Percentiles rank a stretch among this genome's conserved stretches.
Evolutionary conservation across 371 early-diverging fungal genomes (phyloP).

Genomic region (Mucor circinelloides): DNA sequence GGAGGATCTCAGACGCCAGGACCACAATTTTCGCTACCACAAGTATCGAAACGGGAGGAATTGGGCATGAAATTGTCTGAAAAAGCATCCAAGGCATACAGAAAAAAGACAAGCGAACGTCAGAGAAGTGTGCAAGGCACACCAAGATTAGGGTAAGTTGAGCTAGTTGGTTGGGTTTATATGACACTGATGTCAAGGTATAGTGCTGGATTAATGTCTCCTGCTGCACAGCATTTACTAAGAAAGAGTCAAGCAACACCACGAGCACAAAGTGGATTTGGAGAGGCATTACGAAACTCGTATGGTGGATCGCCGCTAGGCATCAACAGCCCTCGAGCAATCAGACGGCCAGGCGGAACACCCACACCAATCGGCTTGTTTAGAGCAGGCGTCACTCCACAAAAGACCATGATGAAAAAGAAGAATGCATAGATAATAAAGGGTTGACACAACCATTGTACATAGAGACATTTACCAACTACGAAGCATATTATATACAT

Average conservation of each 20-base stretch:
- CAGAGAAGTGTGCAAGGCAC: slow-evolving; percentile 26
- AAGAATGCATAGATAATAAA: neutral
- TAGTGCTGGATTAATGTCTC: slow-evolving; percentile 45
- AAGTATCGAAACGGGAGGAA: slow-evolving; percentile 66
- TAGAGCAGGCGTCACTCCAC: slow-evolving; percentile 43
- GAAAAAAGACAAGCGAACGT: slow-evolving; percentile 36
- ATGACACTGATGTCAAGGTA: neutral
- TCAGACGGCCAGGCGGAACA: slow-evolving; percentile 28
- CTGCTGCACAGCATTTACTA: slow-evolving; percentile 49
- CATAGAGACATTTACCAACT: neutral
- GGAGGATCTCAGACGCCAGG: slow-evolving; percentile 52
- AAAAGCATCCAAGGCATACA: slow-evolving; percentile 62
- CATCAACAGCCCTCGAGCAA: neutral
- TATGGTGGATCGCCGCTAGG: slow-evolving; percentile 22
- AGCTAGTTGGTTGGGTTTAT: neutral
- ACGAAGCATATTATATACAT: neutral
- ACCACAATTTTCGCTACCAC: slow-evolving; percentile 64
- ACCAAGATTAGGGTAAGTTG: slow-evolving; percentile 37
- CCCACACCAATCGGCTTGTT: slow-evolving; percentile 45
- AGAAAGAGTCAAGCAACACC: slow-evolving; percentile 31
- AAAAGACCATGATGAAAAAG: neutral
- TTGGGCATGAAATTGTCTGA: slow-evolving; percentile 68
- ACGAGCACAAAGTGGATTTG: slow-evolving; percentile 27
- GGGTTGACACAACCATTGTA: neutral
- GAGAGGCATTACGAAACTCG: slow-evolving; percentile 40